phyloP scores from a whole-genome alignment of 1,284 basidiomycete genomes.

The Tremellales sp. region DNA sequence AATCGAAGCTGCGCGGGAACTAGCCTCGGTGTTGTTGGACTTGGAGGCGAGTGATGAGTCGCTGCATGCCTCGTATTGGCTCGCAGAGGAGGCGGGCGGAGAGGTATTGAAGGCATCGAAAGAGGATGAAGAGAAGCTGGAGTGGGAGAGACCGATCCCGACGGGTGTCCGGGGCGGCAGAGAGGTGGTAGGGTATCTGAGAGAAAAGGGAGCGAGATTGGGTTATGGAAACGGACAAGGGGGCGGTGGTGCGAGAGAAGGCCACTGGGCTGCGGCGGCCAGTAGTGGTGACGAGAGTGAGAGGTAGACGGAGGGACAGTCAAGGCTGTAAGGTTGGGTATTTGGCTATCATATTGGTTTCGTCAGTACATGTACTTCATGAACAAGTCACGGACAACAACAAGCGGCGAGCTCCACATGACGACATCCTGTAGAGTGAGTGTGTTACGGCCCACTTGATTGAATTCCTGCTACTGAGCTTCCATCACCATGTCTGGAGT shows the following conservation, averaged over 20 bases:
- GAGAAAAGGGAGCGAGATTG: conserved; percentile 40
- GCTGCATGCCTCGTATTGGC: conserved; percentile 43
- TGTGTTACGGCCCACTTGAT: no score
- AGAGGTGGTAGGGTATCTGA: conserved; percentile 46
- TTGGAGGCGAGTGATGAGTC: conserved; percentile 52
- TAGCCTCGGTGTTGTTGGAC: conserved; percentile 65
- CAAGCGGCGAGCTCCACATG: no score
- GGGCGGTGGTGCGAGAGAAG: conserved; percentile 7
- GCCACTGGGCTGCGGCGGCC: conserved; percentile 31
- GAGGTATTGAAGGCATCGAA: conserved; percentile 23
- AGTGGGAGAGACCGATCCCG: conserved; percentile 34
- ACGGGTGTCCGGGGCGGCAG: conserved; percentile 32
- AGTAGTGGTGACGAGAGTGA: conserved; percentile 27
- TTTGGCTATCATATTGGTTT: no score
- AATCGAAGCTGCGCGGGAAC: conserved; percentile 67
- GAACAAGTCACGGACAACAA: no score
- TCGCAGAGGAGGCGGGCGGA: conserved; percentile 39
- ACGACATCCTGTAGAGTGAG: no score
- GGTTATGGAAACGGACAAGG: conserved; percentile 10
- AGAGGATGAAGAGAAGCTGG: conserved; percentile 24
- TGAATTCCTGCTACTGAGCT: no score
- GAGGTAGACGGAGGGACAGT: no score
- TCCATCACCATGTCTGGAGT: neutral
- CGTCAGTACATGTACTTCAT: no score
- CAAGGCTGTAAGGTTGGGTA: no score